A percentile compares a stretch with the other conserved stretches of the same genome.
phyloP scores from a whole-genome alignment of 257 asterid genomes.

The Marsdenia floribunda region DNA sequence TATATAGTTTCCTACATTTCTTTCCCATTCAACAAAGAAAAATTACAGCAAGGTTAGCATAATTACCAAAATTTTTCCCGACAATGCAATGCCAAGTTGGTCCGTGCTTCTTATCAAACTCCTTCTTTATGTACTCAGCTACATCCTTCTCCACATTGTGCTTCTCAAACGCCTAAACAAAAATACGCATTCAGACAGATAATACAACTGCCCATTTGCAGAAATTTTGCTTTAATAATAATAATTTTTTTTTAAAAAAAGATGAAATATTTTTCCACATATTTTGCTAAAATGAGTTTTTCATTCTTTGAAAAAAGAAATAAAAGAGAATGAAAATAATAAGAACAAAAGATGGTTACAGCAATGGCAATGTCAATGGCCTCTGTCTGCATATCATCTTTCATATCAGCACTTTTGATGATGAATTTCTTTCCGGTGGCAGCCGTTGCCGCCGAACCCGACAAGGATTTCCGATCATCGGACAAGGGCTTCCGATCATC shows the following conservation, averaged over 20 bases:
- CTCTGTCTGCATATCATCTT: conserved; percentile 86
- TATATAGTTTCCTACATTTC: background rate
- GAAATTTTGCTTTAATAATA: too few relatives aligned
- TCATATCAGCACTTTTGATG: conserved; percentile 95
- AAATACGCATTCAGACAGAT: background rate
- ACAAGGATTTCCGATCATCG: conserved; percentile 23
- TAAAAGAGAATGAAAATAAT: background rate
- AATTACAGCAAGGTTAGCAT: background rate
- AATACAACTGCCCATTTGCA: conserved; percentile 3
- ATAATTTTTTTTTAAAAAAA: too few relatives aligned
- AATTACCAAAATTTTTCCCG: conserved; percentile 92
- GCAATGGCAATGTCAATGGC: conserved; percentile 86
- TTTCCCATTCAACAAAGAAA: background rate
- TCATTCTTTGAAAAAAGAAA: background rate
- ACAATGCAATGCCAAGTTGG: conserved; percentile 99
- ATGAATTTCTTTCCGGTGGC: conserved; percentile 52
- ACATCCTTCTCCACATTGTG: conserved; percentile 87
- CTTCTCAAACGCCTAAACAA: conserved; percentile 81
- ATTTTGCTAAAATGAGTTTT: background rate
- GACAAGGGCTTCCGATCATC: conserved; percentile 46
- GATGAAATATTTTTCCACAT: background rate
- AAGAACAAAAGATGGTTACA: conserved; percentile 36
- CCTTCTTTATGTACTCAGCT: conserved; percentile 91
- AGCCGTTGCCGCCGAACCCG: conserved; percentile 36
- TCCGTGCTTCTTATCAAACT: conserved; percentile 85